Conservation (phyloP, 192 early-diverging fungal genomes). For the Coemansia sp. region DNA sequence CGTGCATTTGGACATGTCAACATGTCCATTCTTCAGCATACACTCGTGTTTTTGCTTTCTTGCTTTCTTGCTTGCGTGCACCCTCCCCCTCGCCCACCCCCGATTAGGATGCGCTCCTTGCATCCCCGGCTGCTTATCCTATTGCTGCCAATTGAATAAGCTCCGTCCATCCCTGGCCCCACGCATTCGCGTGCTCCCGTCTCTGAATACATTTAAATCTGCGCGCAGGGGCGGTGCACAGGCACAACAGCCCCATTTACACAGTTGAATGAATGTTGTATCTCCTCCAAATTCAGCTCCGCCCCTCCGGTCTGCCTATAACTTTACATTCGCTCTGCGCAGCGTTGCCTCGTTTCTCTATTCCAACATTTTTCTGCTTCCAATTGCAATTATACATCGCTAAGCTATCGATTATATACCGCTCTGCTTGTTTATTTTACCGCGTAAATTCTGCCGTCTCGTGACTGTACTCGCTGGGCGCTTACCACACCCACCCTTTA, state of each 20-base stretch:
- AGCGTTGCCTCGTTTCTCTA: background rate
- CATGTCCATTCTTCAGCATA: constrained; percentile 21
- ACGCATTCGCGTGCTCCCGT: background rate
- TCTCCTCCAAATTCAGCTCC: constrained; percentile 9
- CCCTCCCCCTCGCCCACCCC: background rate
- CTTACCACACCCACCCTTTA: background rate
- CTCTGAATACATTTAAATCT: constrained; percentile 12
- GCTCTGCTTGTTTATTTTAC: background rate
- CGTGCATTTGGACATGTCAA: constrained; percentile 19
- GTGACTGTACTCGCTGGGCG: background rate
- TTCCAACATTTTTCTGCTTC: background rate
- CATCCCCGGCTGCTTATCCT: constrained; percentile 17
- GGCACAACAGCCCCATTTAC: background rate
- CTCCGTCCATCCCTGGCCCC: constrained; percentile 6
- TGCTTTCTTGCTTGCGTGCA: background rate
- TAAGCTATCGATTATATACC: constrained; percentile 6
- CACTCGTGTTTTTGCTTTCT: constrained; percentile 2
- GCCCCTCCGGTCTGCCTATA: background rate
- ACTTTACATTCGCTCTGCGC: background rate
- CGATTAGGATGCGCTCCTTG: constrained; percentile 23
- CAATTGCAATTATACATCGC: constrained; percentile 7
- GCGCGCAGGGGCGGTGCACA: constrained; percentile 1
- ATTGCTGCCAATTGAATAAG: constrained; percentile 7
- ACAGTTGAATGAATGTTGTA: background rate
- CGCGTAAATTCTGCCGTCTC: background rate